phyloP scores from a whole-genome alignment of 768 basidiomycete genomes.

The Rhizopogon sp. region DNA sequence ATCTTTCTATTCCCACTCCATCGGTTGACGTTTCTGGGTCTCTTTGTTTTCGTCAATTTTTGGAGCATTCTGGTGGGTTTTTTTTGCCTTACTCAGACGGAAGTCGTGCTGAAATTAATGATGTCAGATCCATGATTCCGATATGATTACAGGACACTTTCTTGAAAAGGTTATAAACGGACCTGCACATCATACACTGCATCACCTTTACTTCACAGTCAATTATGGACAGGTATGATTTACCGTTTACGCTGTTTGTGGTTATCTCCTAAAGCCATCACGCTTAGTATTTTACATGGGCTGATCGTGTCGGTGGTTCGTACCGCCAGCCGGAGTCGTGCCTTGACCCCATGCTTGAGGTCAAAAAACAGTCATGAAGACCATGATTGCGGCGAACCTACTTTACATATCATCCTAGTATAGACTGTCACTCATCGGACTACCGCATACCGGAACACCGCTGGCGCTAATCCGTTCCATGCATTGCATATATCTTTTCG shows the following conservation, averaged over 20 bases:
- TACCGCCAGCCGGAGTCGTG: constrained; percentile 84
- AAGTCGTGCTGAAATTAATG: neutral
- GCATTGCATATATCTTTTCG: constrained; percentile 1
- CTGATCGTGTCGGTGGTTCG: constrained; percentile 76
- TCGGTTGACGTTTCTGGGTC: constrained; percentile 71
- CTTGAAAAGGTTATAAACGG: constrained; percentile 92
- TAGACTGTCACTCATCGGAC: neutral
- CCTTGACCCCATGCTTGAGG: constrained; percentile 81
- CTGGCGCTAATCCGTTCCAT: constrained; percentile 14
- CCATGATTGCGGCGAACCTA: neutral
- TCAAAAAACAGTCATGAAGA: constrained; percentile 20
- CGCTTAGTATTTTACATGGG: constrained; percentile 93
- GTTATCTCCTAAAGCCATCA: constrained; percentile 9
- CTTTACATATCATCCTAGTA: neutral
- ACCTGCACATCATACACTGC: constrained; percentile 96
- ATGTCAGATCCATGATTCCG: constrained; percentile 90
- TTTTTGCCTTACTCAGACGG: neutral
- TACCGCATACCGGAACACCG: neutral
- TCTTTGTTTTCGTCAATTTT: constrained; percentile 90
- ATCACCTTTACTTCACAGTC: constrained; percentile 94
- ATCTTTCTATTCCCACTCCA: constrained; percentile 89
- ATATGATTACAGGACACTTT: constrained; percentile 92
- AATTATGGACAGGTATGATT: constrained; percentile 84
- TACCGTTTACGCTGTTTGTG: constrained; percentile 2
- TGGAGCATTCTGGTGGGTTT: constrained; percentile 87